phyloP scores from a whole-genome alignment of 257 asterid genomes.

The Forsythia suspensa region DNA sequence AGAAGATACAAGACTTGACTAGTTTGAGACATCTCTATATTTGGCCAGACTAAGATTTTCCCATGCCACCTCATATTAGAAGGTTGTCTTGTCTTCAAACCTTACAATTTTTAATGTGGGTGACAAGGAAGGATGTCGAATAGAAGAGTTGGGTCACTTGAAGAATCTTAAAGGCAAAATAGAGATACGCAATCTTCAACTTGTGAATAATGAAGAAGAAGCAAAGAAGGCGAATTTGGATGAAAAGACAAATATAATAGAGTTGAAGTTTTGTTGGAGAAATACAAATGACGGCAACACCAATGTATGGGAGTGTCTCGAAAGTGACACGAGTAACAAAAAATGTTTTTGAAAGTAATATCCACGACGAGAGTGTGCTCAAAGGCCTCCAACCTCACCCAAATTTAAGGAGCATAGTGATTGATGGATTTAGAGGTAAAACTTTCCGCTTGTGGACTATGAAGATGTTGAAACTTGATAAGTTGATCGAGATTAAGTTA shows the following conservation, averaged over 20 bases:
- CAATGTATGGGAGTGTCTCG: neutral
- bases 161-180: no score
- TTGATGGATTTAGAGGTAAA: slow-evolving; percentile 6
- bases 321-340: neutral
- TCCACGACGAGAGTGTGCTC: slow-evolving; percentile 28
- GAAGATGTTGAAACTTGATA: slow-evolving; percentile 1
- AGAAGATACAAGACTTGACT: neutral
- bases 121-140: no score
- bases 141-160: no score
- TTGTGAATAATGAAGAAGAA: neutral
- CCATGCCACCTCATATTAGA: neutral
- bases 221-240: slow-evolving; percentile 1
- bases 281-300: no score
- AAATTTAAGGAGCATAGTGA: slow-evolving; percentile 19
- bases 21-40: neutral
- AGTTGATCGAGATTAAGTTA: neutral
- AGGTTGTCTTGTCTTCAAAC: no score
- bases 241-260: neutral
- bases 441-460: slow-evolving; percentile 30
- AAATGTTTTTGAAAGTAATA: neutral
- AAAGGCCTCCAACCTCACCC: slow-evolving; percentile 38
- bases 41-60: neutral
- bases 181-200: neutral
- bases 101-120: no score
- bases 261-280: neutral